A percentile compares a stretch with the other conserved stretches of the same genome.
Conservation (phyloP, 495 filamentous ascomycete genomes). For the Neurospora pannonica region DNA sequence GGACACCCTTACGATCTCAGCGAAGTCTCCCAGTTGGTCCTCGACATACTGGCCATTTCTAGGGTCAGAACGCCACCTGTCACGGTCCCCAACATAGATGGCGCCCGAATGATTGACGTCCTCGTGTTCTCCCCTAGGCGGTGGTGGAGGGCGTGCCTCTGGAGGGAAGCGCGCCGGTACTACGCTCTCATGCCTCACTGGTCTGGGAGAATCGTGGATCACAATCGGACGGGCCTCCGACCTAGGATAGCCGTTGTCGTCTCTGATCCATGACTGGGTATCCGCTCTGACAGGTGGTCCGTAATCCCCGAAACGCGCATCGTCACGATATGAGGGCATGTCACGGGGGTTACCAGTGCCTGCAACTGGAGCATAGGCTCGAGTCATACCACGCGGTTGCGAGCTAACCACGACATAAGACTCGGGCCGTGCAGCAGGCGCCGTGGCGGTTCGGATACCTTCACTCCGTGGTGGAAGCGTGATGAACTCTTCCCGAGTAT, state of each 20-base stretch:
- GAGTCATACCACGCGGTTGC: not conserved
- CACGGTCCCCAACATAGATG: conserved; percentile 1
- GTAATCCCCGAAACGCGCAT: not conserved
- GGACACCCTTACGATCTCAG: conserved; percentile 19
- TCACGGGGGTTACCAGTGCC: not conserved
- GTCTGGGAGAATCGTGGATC: conserved; percentile 8
- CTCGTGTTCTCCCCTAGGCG: not conserved
- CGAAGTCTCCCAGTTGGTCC: conserved; percentile 6
- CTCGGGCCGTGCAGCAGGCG: not conserved
- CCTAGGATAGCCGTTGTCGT: conserved; percentile 13
- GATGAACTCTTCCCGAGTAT: conserved; percentile 16
- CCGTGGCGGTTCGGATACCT: not conserved
- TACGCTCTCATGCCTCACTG: not conserved
- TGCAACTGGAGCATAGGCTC: not conserved
- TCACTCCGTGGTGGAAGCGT: conserved; percentile 15
- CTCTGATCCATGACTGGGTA: conserved; percentile 14
- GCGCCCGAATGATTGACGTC: not conserved
- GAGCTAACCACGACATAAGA: conserved; percentile 1
- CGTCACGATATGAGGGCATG: conserved; percentile 5
- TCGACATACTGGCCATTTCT: conserved; percentile 7
- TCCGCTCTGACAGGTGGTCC: conserved; percentile 8
- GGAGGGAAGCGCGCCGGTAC: not conserved
- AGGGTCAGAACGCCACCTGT: not conserved
- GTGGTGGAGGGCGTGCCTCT: not conserved
- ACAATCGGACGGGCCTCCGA: conserved; percentile 17